Base-by-base conservation (phyloP, 176 grass and related monocot genomes). In the Secale cereale region DNA sequence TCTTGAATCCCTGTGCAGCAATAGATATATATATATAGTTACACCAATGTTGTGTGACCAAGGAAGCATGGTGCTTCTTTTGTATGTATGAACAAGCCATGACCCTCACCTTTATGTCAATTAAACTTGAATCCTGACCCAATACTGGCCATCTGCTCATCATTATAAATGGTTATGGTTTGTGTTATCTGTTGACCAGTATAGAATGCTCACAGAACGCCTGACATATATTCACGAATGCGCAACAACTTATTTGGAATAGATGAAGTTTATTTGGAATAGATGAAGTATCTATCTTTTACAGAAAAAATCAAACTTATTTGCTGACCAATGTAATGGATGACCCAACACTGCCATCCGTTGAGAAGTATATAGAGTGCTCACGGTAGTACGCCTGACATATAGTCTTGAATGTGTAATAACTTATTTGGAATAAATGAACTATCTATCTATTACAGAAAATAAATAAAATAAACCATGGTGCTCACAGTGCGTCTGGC, bases 391-490 rank as follows among this genome's bases (percentile, higher is more conserved):
- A 57, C 7, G 52, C 59, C 26, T 81, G 69, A 36, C 22, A 23
- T 80, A 50, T 64, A 41, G 26, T 66, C 37, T 29, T 13, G 20
- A 41, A 23, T 67, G 33, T 45, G 10, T 2, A 60, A 41, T 8
- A 17, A 2, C 37, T 29, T 56, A 36, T 59, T 50, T 40, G 59
- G 12, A 65, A 88, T 32, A 41, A 8, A 25, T 84, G 37, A n/a
- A 84, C 40, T 59, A n/a, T 82, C 74, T 59, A n/a, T 82, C 74
- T 12, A 36, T 62, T 52, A 8, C n/a, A 59, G 59, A 25, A 52
- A 30, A 32, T 67, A 57, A 57, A 57, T 57, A 57, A 3, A 57
- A 32, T 9, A 60, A 15, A 39, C 20, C 37, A 30, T 59, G 39
- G 20, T 88, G 54, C 6, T 78, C 25, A 29, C 39, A 43, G 9